Conservation (phyloP, 495 filamentous ascomycete genomes). For the Talaromyces wortmannii region DNA sequence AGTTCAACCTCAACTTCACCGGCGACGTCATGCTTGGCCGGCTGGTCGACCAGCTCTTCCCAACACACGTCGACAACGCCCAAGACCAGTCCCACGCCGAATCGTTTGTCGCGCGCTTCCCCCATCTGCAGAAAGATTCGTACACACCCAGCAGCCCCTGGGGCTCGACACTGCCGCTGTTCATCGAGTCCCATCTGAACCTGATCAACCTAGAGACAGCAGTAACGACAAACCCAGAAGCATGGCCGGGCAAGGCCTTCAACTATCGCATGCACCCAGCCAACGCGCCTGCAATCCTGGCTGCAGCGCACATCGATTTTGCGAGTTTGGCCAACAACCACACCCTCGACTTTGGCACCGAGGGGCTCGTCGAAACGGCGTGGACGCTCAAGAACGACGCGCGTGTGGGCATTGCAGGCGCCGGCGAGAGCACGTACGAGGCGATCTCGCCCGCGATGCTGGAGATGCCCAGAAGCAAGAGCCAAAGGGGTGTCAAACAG, state of each 20-base stretch:
- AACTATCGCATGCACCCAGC: constrained; percentile 38
- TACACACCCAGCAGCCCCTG: constrained; percentile 25
- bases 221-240: constrained; percentile 18
- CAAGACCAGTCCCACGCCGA: constrained; percentile 12
- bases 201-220: constrained; percentile 39
- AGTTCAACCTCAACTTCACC: constrained; percentile 24
- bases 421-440: constrained; percentile 20
- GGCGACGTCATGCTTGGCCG: constrained; percentile 41
- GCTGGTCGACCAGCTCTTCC: constrained; percentile 34
- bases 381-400: constrained; percentile 14
- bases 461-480: constrained; percentile 5
- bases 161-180: constrained; percentile 25
- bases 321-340: constrained; percentile 34
- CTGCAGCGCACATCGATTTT: constrained; percentile 23
- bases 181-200: constrained; percentile 20
- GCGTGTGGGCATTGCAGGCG: constrained; percentile 17
- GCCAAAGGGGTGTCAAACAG: background rate
- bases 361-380: constrained; percentile 26
- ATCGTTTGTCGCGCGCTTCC: constrained; percentile 8
- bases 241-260: constrained; percentile 34
- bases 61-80: constrained; percentile 19
- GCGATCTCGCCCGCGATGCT: constrained; percentile 21
- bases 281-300: constrained; percentile 19
- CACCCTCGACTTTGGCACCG: constrained; percentile 25
- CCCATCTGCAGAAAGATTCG: constrained; percentile 5